phyloP scores from a whole-genome alignment of 1,284 basidiomycete species.

The Volvariella volvacea region DNA sequence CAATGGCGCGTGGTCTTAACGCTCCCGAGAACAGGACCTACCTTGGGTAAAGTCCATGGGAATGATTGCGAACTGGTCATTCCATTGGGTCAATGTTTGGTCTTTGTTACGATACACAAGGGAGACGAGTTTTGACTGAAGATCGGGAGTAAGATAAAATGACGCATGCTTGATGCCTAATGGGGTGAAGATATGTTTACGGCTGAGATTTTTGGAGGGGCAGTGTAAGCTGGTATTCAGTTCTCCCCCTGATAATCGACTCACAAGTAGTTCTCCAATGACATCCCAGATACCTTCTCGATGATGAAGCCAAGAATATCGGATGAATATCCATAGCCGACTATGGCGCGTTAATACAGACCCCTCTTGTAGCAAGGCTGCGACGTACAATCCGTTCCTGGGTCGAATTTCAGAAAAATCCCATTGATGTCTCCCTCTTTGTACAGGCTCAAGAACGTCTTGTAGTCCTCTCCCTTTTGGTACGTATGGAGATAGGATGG shows the following conservation, averaged over 20 bases:
- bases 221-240: background rate
- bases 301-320: slow-evolving; percentile 23
- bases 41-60: too few relatives aligned
- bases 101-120: slow-evolving; percentile 16
- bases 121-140: slow-evolving; percentile 15
- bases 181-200: slow-evolving; percentile 25
- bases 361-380: background rate
- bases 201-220: too few relatives aligned
- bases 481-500: slow-evolving; percentile 10
- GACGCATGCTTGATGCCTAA: slow-evolving; percentile 21
- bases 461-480: slow-evolving; percentile 11
- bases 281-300: slow-evolving; percentile 19
- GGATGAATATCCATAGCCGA: slow-evolving; percentile 18
- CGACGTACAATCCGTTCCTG: slow-evolving; percentile 19
- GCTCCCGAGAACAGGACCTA: too few relatives aligned
- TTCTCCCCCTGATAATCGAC: background rate
- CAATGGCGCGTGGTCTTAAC: too few relatives aligned
- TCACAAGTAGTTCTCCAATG: slow-evolving; percentile 23
- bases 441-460: slow-evolving; percentile 16
- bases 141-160: slow-evolving; percentile 23
- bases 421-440: too few relatives aligned
- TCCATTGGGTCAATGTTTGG: too few relatives aligned
- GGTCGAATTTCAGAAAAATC: slow-evolving; percentile 23
- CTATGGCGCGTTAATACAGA: slow-evolving; percentile 12
- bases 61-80: too few relatives aligned